Conservation (phyloP, 2,329 filamentous ascomycete genomes). For the Aspergillus pseudonomiae region DNA sequence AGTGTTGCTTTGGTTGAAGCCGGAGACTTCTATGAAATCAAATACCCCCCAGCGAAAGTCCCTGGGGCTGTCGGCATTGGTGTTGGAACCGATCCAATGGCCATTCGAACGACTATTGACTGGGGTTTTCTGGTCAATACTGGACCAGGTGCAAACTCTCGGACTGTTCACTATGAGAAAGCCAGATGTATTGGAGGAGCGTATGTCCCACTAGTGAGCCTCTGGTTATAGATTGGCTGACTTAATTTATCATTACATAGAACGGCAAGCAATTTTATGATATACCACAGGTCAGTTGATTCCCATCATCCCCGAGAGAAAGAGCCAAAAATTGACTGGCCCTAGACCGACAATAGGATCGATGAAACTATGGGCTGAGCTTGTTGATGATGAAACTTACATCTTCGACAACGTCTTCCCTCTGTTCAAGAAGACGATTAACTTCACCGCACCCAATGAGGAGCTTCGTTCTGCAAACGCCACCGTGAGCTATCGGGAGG, state of each 20-base stretch:
- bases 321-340: background rate
- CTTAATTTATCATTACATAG: conserved; percentile 17
- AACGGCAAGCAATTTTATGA: conserved; percentile 37
- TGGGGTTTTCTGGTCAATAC: conserved; percentile 51
- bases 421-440: conserved; percentile 32
- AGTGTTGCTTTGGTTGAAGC: conserved; percentile 44
- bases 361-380: conserved; percentile 38
- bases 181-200: conserved; percentile 35
- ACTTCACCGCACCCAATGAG: conserved; percentile 32
- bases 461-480: conserved; percentile 21
- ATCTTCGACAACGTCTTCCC: conserved; percentile 33
- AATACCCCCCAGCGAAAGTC: conserved; percentile 58
- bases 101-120: conserved; percentile 50
- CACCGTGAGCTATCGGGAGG: conserved; percentile 28
- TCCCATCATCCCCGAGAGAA: background rate
- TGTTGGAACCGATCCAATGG: conserved; percentile 23
- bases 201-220: conserved; percentile 19
- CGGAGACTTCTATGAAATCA: conserved; percentile 54
- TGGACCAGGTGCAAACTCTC: conserved; percentile 52
- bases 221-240: background rate
- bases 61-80: conserved; percentile 26
- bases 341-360: conserved; percentile 29
- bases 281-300: conserved; percentile 33
- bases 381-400: conserved; percentile 36
- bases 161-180: conserved; percentile 33